Evolutionary conservation across 2,329 filamentous ascomycete species (phyloP).

Genomic region (Chaetomium sp.): DNA sequence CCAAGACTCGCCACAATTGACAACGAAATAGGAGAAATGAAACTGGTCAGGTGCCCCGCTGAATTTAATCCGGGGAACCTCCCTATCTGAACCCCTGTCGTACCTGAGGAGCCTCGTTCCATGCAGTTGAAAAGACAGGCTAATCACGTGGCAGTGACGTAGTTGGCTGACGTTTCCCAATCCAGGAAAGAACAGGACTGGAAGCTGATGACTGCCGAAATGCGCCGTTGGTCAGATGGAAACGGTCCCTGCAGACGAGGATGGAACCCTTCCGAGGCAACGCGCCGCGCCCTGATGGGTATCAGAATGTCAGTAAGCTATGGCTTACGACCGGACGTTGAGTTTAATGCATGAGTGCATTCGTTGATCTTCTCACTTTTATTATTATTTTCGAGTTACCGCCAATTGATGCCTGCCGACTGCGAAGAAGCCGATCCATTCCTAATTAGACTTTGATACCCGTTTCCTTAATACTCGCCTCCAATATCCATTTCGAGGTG

Average conservation of each 20-base stretch:
- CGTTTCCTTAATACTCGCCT: neutral
- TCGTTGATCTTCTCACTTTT: no score
- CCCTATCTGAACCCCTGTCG: neutral
- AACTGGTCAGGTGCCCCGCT: constrained; percentile 8
- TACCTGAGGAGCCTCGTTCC: no score
- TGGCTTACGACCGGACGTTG: neutral
- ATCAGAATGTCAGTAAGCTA: constrained; percentile 1
- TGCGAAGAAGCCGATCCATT: constrained; percentile 12
- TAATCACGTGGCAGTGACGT: constrained; percentile 34
- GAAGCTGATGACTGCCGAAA: neutral
- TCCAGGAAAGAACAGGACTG: neutral
- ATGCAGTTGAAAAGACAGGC: neutral
- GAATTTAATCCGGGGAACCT: neutral
- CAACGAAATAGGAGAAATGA: neutral
- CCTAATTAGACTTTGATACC: neutral
- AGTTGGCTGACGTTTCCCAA: constrained; percentile 8
- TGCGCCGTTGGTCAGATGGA: constrained; percentile 4
- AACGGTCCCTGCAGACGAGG: neutral
- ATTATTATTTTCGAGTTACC: neutral
- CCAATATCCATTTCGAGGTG: neutral
- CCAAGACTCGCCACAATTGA: neutral
- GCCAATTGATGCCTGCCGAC: neutral
- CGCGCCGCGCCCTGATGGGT: constrained; percentile 8
- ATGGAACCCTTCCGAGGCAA: neutral
- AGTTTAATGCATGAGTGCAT: neutral